These are phyloP conservation scores for Sugiyamaella grinbergsii DNA, from an alignment of 1,139 yeast species.

Conservation along the genomic window DNA sequence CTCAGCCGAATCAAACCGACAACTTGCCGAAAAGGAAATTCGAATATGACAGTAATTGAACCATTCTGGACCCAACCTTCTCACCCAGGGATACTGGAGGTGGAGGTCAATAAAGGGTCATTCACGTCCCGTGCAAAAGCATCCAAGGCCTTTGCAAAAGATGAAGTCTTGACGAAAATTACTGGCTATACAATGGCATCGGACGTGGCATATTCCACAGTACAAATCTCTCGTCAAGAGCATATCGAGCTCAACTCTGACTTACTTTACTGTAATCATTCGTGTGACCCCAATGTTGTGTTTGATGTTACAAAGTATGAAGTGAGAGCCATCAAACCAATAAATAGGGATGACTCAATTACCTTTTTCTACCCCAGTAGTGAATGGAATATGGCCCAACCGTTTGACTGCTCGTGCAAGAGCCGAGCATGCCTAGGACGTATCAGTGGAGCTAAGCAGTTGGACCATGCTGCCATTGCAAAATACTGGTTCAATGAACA, in stretches of 20 bases:
- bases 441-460: conserved; percentile 14
- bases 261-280: conserved; percentile 21
- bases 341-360: conserved; percentile 13
- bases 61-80: conserved; percentile 23
- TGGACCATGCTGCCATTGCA: not conserved
- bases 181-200: conserved; percentile 17
- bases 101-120: conserved; percentile 19
- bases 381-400: conserved; percentile 23
- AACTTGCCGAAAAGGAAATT: too few relatives aligned
- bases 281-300: conserved; percentile 23
- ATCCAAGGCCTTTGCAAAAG: not conserved
- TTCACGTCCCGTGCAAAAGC: conserved; percentile 16
- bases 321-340: conserved; percentile 20
- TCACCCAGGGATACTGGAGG: conserved; percentile 18
- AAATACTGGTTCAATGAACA: conserved; percentile 21
- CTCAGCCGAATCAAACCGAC: too few relatives aligned
- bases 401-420: conserved; percentile 18
- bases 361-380: conserved; percentile 22
- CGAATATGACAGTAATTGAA: conserved; percentile 16
- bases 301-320: conserved; percentile 19
- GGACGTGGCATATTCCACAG: conserved; percentile 19
- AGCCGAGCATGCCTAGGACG: conserved; percentile 6
- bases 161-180: conserved; percentile 16
- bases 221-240: conserved; percentile 14
- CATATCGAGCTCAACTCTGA: conserved; percentile 22